These are phyloP conservation scores for Ephemerocybe angulata DNA, from an alignment of 768 basidiomycete genomes.

Conservation along the genomic window DNA sequence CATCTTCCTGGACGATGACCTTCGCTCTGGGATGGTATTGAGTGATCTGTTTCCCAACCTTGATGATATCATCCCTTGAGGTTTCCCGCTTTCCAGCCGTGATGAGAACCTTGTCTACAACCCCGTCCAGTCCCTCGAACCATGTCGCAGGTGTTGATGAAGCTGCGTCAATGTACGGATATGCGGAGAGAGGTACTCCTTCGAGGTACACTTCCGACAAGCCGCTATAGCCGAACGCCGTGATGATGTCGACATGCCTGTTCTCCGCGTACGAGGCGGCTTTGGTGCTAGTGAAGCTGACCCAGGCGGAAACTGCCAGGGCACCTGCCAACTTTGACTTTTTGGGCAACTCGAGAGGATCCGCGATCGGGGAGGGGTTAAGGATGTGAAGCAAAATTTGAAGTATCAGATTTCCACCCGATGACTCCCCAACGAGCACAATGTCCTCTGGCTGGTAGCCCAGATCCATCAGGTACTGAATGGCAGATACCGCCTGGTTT, in stretches of 20 bases:
- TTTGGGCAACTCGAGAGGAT: slow-evolving; percentile 19
- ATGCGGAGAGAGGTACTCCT: slow-evolving; percentile 17
- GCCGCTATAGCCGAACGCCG: slow-evolving; percentile 10
- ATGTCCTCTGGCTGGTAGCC: slow-evolving; percentile 32
- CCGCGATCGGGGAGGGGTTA: slow-evolving; percentile 20
- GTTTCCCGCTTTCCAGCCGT: slow-evolving; percentile 34
- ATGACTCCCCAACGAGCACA: slow-evolving; percentile 32
- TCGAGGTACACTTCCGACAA: slow-evolving; percentile 14
- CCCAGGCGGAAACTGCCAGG: slow-evolving; percentile 32
- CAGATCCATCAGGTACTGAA: slow-evolving; percentile 25
- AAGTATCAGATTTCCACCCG: slow-evolving; percentile 30
- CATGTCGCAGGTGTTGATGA: slow-evolving; percentile 27
- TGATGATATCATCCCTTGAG: slow-evolving; percentile 30
- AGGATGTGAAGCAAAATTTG: slow-evolving; percentile 31
- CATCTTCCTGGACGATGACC: slow-evolving; percentile 18
- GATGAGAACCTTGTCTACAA: slow-evolving; percentile 33
- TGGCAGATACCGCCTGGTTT: slow-evolving; percentile 23
- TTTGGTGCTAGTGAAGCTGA: slow-evolving; percentile 19
- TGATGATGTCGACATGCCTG: slow-evolving; percentile 24
- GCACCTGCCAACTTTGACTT: slow-evolving; percentile 20
- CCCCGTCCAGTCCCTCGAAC: slow-evolving; percentile 28
- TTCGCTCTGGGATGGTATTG: slow-evolving; percentile 20
- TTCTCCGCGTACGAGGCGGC: slow-evolving; percentile 24
- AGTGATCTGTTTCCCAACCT: slow-evolving; percentile 19
- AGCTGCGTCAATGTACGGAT: slow-evolving; percentile 27